phyloP scores from a whole-genome alignment of 768 basidiomycete species.

The Holtermannia corniformis region DNA sequence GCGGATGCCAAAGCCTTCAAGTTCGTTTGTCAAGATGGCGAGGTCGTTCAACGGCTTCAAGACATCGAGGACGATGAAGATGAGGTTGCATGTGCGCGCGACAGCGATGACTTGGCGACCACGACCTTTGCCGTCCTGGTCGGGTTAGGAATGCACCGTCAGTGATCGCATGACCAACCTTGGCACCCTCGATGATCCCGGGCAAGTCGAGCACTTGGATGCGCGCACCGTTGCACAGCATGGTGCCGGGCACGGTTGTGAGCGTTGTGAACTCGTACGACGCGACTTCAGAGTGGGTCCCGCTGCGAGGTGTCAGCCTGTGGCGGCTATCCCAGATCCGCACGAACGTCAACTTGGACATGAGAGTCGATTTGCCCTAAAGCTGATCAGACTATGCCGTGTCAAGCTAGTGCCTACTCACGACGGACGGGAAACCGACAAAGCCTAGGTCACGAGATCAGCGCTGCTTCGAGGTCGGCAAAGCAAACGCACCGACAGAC shows the following conservation, averaged over 20 bases:
- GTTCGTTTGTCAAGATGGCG: slow-evolving; percentile 75
- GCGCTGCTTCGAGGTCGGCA: not conserved
- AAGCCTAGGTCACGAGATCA: slow-evolving; percentile 46
- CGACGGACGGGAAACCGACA: slow-evolving; percentile 60
- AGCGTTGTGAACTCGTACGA: slow-evolving; percentile 96
- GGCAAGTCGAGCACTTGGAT: slow-evolving; percentile 87
- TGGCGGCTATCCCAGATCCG: not conserved
- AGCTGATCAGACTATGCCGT: not conserved
- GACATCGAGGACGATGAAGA: slow-evolving; percentile 97
- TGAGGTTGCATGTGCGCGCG: slow-evolving; percentile 93
- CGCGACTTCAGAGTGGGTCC: slow-evolving; percentile 90
- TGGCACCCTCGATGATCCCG: slow-evolving; percentile 46
- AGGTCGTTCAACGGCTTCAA: slow-evolving; percentile 94
- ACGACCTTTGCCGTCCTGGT: slow-evolving; percentile 88
- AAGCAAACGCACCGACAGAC: slow-evolving; percentile 42
- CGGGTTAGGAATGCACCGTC: slow-evolving; percentile 35
- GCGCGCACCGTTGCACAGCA: slow-evolving; percentile 90
- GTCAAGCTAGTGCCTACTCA: not conserved
- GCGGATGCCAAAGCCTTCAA: slow-evolving; percentile 97
- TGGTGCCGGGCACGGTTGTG: slow-evolving; percentile 87
- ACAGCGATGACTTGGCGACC: slow-evolving; percentile 76
- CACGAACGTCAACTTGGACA: slow-evolving; percentile 41
- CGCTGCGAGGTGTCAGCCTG: slow-evolving; percentile 51
- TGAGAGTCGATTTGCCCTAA: slow-evolving; percentile 40
- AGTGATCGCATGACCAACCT: not conserved